Evolutionary conservation across 2,329 filamentous ascomycete genomes (phyloP).

Genomic region (Exophiala sideris): DNA sequence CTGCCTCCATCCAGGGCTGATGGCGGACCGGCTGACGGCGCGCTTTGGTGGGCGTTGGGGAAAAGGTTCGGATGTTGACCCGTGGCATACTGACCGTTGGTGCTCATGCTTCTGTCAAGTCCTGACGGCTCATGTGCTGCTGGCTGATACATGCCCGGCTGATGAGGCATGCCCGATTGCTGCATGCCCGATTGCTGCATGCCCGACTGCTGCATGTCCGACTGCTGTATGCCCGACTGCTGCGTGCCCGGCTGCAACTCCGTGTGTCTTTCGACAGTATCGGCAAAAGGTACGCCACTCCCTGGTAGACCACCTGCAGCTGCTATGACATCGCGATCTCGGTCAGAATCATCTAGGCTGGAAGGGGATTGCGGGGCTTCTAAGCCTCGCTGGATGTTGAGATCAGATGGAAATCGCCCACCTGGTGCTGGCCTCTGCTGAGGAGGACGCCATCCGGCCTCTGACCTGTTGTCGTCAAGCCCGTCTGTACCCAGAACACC

Average conservation of each 20-base stretch:
- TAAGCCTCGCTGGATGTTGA: slow-evolving; percentile 82
- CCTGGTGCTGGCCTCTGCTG: slow-evolving; percentile 78
- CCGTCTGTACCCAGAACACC: slow-evolving; percentile 33
- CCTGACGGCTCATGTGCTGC: too few relatives aligned
- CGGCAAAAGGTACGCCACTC: slow-evolving; percentile 35
- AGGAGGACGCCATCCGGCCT: slow-evolving; percentile 36
- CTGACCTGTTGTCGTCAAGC: slow-evolving; percentile 29
- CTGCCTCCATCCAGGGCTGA: slow-evolving; percentile 30
- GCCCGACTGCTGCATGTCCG: background rate
- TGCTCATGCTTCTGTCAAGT: background rate
- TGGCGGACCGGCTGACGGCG: slow-evolving; percentile 16
- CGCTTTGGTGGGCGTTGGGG: background rate
- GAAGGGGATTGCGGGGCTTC: slow-evolving; percentile 74
- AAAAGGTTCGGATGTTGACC: slow-evolving; percentile 22
- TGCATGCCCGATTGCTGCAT: too few relatives aligned
- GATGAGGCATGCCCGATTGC: too few relatives aligned
- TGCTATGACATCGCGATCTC: slow-evolving; percentile 53
- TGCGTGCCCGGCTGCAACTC: slow-evolving; percentile 17
- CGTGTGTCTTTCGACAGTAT: slow-evolving; percentile 18
- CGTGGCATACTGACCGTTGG: slow-evolving; percentile 12
- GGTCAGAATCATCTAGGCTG: slow-evolving; percentile 73
- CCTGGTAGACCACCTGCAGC: slow-evolving; percentile 56
- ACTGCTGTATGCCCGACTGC: background rate
- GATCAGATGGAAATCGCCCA: slow-evolving; percentile 93
- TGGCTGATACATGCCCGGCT: too few relatives aligned